Base-by-base conservation (phyloP, 2,329 filamentous ascomycete species). In the Stenocarpella maydis region DNA sequence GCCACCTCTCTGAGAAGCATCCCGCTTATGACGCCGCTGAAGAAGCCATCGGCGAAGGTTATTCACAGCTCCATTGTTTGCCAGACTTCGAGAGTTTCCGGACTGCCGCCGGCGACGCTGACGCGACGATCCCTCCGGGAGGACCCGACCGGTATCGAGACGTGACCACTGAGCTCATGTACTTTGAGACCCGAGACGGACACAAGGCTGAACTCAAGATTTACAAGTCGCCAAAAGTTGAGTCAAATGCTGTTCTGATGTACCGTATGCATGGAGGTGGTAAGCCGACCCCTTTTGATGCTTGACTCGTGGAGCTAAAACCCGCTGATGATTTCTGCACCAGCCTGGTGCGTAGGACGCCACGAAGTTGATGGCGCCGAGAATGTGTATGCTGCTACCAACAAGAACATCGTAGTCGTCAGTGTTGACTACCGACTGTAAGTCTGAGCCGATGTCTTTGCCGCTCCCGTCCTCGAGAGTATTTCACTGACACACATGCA, bases 211-310 rank as follows among this genome's bases (percentile, higher is more conserved):
- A 61, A 41, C 58, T 61, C 26, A 61, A 61, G 14, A 34, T 61
- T 8, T 61, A 61, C 58, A 61, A 61, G n/a, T 61, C 58, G 14
- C 58, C 41, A 3, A 24, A 37, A 21, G 41, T 61, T 10, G 26
- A 47, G 12, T 28, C 58, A 24, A 47, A 61, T 47, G 58, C 58
- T 0, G 41, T 61, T 12, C 28, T 61, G 41, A 61, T 61, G 58
- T 61, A 61, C 24, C 58, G 58, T 0, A 61, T 61, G 58, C 58
- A 61, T 12, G 58, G 58, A 17, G 58, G 58, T 61, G 58, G 58
- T 61, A 28, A 61, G 58, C 41, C 2, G 6, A 61, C 9, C 24
- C 5, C 17, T 1, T 39, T 17, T 17, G 1, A 7, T 21, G 1
- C 26, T 9, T 21, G 19, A 17, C 2, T 8, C 24, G 3, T 34